A percentile compares a stretch with the other conserved stretches of the same genome.
Conservation (phyloP, 352 stramenopile genomes). For the Thraustotheca clavata region DNA sequence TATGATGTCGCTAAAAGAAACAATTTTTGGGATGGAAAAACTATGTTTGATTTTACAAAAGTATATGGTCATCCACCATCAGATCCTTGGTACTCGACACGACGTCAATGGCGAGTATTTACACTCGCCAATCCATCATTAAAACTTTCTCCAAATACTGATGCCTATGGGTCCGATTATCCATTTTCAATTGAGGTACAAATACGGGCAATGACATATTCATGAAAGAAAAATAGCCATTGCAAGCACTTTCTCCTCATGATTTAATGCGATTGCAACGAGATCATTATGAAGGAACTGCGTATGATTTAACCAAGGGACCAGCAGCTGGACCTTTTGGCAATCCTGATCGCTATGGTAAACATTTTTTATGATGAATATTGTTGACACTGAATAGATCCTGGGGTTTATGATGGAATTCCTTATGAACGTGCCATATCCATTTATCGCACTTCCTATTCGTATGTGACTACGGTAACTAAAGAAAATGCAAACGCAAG, state of each 20-base stretch:
- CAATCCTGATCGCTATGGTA: conserved; percentile 86
- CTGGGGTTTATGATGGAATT: conserved; percentile 62
- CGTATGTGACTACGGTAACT: conserved; percentile 68
- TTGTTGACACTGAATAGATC: conserved; percentile 61
- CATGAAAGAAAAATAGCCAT: no score
- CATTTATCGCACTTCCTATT: conserved; percentile 90
- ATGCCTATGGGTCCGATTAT: conserved; percentile 73
- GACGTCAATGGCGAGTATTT: conserved; percentile 87
- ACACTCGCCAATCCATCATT: conserved; percentile 72
- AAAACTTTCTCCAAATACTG: conserved; percentile 57
- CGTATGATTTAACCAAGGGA: conserved; percentile 83
- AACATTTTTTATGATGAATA: background rate
- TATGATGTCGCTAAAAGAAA: conserved; percentile 78
- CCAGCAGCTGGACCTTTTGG: conserved; percentile 80
- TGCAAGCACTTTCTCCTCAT: background rate
- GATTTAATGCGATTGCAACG: conserved; percentile 90
- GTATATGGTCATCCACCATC: conserved; percentile 62
- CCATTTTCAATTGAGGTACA: conserved; percentile 72
- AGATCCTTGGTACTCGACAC: conserved; percentile 79
- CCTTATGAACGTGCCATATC: conserved; percentile 90
- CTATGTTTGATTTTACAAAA: conserved; percentile 82
- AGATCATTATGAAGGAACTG: conserved; percentile 90
- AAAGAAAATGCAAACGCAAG: conserved; percentile 43
- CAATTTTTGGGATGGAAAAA: conserved; percentile 55
- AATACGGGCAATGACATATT: no score